These are phyloP conservation scores for Pseudonectria buxi DNA, from an alignment of 2,329 filamentous ascomycete genomes.

Conservation along the genomic window DNA sequence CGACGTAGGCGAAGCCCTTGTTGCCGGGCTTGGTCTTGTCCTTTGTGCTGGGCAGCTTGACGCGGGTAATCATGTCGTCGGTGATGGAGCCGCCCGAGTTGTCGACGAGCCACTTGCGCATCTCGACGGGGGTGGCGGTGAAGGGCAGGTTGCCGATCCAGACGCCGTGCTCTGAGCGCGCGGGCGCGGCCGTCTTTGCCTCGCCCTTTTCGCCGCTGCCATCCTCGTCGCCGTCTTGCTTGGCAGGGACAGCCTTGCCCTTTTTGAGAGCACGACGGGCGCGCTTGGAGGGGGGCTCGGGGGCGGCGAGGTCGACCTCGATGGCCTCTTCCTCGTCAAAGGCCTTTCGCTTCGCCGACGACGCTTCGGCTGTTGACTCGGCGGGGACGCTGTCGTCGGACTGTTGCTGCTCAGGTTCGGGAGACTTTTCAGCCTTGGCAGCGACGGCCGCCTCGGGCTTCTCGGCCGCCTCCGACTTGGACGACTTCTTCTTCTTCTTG, in stretches of 20 bases:
- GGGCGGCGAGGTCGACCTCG: conserved; percentile 82
- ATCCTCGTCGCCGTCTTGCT: conserved; percentile 31
- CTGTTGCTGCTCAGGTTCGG: not conserved
- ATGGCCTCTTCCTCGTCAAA: conserved; percentile 55
- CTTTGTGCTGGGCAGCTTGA: conserved; percentile 68
- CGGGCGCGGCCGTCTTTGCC: conserved; percentile 38
- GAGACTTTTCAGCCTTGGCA: conserved; percentile 1
- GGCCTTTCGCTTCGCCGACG: conserved; percentile 59
- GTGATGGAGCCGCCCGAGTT: conserved; percentile 60
- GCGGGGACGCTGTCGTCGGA: conserved; percentile 8
- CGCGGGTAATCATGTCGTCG: conserved; percentile 68
- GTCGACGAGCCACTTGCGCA: conserved; percentile 74
- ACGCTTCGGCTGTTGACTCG: conserved; percentile 5
- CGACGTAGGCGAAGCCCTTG: conserved; percentile 94
- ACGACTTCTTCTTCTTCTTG: conserved; percentile 11
- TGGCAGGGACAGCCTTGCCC: conserved; percentile 51
- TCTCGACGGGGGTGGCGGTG: conserved; percentile 62
- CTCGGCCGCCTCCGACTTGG: conserved; percentile 11
- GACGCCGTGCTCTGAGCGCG: conserved; percentile 73
- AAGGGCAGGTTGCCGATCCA: conserved; percentile 98
- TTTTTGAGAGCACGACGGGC: conserved; percentile 87
- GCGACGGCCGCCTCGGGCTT: conserved; percentile 2
- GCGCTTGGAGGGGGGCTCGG: conserved; percentile 92
- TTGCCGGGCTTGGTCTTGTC: conserved; percentile 48
- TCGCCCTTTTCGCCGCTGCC: conserved; percentile 28